These are phyloP conservation scores for Panicum miliaceum DNA, from an alignment of 176 grass and related monocot genomes.

Conservation along the genomic window DNA sequence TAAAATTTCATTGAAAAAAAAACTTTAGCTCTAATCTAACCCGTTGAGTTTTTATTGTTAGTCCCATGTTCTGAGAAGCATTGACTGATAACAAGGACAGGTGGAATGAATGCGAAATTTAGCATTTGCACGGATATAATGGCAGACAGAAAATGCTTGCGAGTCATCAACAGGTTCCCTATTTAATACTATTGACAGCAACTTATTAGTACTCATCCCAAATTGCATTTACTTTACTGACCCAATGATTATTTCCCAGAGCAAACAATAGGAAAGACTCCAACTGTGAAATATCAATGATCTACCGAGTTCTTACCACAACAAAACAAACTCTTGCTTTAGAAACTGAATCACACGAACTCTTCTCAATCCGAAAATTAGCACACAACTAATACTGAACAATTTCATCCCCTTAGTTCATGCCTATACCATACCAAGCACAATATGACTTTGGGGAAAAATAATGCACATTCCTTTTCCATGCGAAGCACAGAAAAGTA, in stretches of 20 bases:
- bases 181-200: neutral
- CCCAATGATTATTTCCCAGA: neutral
- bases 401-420: conserved; percentile 1
- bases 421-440: neutral
- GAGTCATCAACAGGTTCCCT: neutral
- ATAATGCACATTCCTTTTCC: neutral
- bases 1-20: conserved; percentile 39
- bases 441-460: neutral
- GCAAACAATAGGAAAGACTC: neutral
- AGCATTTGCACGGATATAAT: neutral
- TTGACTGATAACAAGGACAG: neutral
- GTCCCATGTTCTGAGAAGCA: neutral
- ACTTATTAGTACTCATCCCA: neutral
- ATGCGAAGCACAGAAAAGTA: neutral
- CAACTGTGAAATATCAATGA: neutral
- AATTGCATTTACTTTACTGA: conserved; percentile 4
- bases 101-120: neutral
- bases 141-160: neutral
- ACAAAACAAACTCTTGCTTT: neutral
- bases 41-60: neutral
- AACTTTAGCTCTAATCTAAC: neutral
- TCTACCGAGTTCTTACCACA: neutral
- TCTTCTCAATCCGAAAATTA: neutral
- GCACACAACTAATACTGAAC: neutral
- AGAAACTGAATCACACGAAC: neutral